phyloP scores from a whole-genome alignment of 1,284 basidiomycete genomes.

The Cryptococcus sp. region DNA sequence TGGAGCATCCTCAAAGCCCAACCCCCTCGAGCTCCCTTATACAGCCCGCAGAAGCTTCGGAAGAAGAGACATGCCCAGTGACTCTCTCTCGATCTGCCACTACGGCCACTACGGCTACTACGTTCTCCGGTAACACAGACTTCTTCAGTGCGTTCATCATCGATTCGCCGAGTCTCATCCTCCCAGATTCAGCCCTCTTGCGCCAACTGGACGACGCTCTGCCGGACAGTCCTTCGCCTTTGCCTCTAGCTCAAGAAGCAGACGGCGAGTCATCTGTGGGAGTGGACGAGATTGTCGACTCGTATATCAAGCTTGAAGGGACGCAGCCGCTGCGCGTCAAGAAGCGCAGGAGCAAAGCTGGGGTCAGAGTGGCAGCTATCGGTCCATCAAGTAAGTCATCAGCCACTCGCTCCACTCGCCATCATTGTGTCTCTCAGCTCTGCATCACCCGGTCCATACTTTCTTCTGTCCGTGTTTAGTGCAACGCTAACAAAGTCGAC shows the following conservation, averaged over 20 bases:
- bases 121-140: neutral
- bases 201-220: too few relatives aligned
- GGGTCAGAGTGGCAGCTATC: slow-evolving; percentile 15
- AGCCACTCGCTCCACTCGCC: too few relatives aligned
- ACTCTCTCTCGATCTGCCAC: neutral
- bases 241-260: too few relatives aligned
- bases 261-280: neutral
- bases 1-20: too few relatives aligned
- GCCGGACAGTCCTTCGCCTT: too few relatives aligned
- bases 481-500: neutral
- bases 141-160: slow-evolving; percentile 25
- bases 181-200: too few relatives aligned
- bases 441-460: too few relatives aligned
- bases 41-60: too few relatives aligned
- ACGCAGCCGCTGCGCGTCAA: slow-evolving; percentile 33
- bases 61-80: neutral
- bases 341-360: slow-evolving; percentile 21
- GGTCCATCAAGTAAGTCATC: slow-evolving; percentile 1
- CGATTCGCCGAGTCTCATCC: slow-evolving; percentile 13
- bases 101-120: neutral
- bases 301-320: slow-evolving; percentile 4
- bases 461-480: neutral
- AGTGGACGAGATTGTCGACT: neutral
- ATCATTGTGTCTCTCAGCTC: too few relatives aligned
- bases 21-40: too few relatives aligned